These are phyloP conservation scores for Aschersonia sp. DNA, from an alignment of 2,329 filamentous ascomycete genomes.

Conservation along the genomic window DNA sequence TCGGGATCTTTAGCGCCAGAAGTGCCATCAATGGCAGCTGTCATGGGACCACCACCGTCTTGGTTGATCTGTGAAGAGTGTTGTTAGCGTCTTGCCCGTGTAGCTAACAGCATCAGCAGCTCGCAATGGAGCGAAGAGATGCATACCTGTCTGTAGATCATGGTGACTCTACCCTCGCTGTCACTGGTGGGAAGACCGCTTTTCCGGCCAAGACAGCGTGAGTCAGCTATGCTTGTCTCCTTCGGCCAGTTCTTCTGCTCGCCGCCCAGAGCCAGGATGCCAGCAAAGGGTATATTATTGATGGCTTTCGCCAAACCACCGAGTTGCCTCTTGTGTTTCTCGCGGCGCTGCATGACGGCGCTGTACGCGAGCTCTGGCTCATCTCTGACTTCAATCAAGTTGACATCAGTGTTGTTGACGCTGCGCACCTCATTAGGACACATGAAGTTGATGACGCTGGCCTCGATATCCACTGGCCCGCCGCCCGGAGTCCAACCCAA, in stretches of 20 bases:
- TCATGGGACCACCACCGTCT: constrained; percentile 51
- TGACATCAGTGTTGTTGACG: constrained; percentile 21
- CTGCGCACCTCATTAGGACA: constrained; percentile 20
- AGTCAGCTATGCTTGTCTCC: constrained; percentile 38
- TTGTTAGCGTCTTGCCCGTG: neutral
- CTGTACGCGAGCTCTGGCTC: constrained; percentile 15
- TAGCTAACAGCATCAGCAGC: neutral
- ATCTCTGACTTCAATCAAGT: constrained; percentile 26
- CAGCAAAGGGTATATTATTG: constrained; percentile 3
- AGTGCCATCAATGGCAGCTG: constrained; percentile 44
- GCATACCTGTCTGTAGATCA: constrained; percentile 41
- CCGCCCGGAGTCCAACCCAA: constrained; percentile 47
- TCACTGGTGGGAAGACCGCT: constrained; percentile 43
- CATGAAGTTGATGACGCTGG: constrained; percentile 47
- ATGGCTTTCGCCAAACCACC: constrained; percentile 11
- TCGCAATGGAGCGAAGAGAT: neutral
- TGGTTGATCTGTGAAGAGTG: constrained; percentile 45
- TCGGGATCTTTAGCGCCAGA: constrained; percentile 45
- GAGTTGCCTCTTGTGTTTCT: constrained; percentile 11
- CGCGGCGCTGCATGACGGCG: constrained; percentile 4
- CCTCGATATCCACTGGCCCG: constrained; percentile 40
- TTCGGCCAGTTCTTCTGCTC: constrained; percentile 17
- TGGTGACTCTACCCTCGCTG: constrained; percentile 44
- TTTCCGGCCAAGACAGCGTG: constrained; percentile 37
- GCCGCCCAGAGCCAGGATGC: constrained; percentile 11